Percentiles rank a stretch among this genome's conserved stretches.
These are phyloP conservation scores for Sequoiadendron giganteum DNA, from an alignment of 75 land plant genomes.

Conservation along the genomic window DNA sequence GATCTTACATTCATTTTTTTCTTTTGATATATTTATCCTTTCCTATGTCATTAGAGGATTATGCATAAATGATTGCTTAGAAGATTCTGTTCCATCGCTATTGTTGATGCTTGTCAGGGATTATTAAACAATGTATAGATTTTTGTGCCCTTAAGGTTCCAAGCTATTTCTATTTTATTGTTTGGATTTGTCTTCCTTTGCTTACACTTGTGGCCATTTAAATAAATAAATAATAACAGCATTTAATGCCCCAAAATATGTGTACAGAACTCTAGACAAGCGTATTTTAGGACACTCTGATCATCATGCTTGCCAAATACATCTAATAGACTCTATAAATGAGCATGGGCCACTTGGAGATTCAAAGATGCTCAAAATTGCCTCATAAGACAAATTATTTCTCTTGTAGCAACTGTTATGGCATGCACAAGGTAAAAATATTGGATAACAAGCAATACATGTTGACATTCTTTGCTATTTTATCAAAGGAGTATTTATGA, in stretches of 20 bases:
- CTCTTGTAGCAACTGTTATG: neutral
- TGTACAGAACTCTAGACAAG: neutral
- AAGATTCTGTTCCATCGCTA: neutral
- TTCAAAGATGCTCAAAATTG: neutral
- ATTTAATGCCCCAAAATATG: too few species aligned
- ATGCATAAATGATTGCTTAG: neutral
- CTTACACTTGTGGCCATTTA: neutral
- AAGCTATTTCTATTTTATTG: neutral
- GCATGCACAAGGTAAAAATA: neutral
- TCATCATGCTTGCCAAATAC: neutral
- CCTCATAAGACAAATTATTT: neutral
- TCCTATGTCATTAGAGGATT: neutral
- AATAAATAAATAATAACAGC: too few species aligned
- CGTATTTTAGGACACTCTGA: neutral
- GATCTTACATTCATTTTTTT: constrained; percentile 18
- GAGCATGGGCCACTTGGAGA: neutral
- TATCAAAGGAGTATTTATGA: neutral
- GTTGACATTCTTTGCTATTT: neutral
- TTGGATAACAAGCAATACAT: neutral
- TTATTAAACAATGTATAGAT: neutral
- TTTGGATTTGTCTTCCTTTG: neutral
- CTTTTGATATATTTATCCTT: neutral
- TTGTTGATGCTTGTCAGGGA: neutral
- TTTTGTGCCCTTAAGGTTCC: neutral
- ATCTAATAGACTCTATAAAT: neutral